Evolutionary conservation across 257 asterid species (phyloP).

Genomic region (Solanum acaule): DNA sequence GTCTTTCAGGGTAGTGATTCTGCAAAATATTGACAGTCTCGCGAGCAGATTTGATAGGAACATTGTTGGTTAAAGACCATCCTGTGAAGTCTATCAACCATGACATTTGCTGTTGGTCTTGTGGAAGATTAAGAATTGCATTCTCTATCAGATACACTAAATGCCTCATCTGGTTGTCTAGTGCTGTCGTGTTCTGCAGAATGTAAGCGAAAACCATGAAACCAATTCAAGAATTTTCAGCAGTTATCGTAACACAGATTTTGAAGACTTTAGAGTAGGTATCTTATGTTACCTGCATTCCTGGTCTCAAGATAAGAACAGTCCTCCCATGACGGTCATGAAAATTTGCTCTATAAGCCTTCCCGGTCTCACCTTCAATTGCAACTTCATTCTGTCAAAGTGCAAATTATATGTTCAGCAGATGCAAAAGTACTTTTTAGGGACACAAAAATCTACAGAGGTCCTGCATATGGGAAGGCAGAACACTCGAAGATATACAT

Average conservation of each 20-base stretch:
- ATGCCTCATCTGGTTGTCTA: slow-evolving; percentile 82
- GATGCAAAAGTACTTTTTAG: background rate
- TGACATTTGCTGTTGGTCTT: slow-evolving; percentile 89
- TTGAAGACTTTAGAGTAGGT: background rate
- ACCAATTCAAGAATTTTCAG: background rate
- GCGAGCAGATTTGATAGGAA: slow-evolving; percentile 77
- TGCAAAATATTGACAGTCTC: slow-evolving; percentile 69
- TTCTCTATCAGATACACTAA: slow-evolving; percentile 86
- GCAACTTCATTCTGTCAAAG: slow-evolving; percentile 68
- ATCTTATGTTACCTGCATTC: slow-evolving; percentile 51
- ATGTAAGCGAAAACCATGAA: background rate
- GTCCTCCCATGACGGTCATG: slow-evolving; percentile 79
- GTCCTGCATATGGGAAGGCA: background rate
- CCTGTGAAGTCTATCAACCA: slow-evolving; percentile 95
- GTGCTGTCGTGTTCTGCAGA: slow-evolving; percentile 66
- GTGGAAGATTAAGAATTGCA: slow-evolving; percentile 87
- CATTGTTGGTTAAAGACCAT: slow-evolving; percentile 70
- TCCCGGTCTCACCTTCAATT: slow-evolving; percentile 84
- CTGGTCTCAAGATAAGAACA: slow-evolving; percentile 89
- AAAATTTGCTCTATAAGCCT: slow-evolving; percentile 69
- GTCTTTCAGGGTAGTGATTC: slow-evolving; percentile 88
- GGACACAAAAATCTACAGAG: background rate
- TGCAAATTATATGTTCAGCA: background rate
- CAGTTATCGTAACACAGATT: background rate
- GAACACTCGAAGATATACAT: background rate